These are phyloP conservation scores for Colletotrichum nymphaeae DNA, from an alignment of 2,329 filamentous ascomycete genomes.

Conservation along the genomic window DNA sequence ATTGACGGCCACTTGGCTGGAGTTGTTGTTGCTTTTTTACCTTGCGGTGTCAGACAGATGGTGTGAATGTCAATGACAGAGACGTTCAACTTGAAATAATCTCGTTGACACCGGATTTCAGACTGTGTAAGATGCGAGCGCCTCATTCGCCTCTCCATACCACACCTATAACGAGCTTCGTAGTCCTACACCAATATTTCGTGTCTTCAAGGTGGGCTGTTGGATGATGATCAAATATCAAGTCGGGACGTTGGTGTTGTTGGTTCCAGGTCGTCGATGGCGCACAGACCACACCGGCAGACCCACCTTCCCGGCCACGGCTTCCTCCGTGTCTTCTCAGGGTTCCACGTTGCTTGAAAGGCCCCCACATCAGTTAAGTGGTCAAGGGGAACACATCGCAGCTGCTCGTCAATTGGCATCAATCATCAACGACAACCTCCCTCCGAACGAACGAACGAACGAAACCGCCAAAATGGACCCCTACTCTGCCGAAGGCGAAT, in stretches of 20 bases:
- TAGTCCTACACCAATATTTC: neutral
- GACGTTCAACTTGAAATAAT: neutral
- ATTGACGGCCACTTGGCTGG: neutral
- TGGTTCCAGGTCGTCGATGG: neutral
- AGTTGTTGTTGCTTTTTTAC: no score
- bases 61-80: neutral
- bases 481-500: constrained; percentile 77
- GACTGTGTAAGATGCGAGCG: no score
- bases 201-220: neutral
- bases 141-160: no score
- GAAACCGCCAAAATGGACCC: constrained; percentile 68
- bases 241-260: neutral
- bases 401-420: constrained; percentile 41
- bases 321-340: constrained; percentile 60
- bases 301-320: constrained; percentile 18
- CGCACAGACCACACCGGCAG: constrained; percentile 2
- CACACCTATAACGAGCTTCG: no score
- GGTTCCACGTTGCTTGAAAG: constrained; percentile 64
- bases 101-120: no score
- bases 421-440: constrained; percentile 30
- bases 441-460: neutral
- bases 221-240: neutral
- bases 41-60: neutral
- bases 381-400: constrained; percentile 34
- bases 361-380: constrained; percentile 49